Evolutionary conservation across 2,329 filamentous ascomycete genomes (phyloP).

Genomic region (Cladosporium austrohemisphaericum): DNA sequence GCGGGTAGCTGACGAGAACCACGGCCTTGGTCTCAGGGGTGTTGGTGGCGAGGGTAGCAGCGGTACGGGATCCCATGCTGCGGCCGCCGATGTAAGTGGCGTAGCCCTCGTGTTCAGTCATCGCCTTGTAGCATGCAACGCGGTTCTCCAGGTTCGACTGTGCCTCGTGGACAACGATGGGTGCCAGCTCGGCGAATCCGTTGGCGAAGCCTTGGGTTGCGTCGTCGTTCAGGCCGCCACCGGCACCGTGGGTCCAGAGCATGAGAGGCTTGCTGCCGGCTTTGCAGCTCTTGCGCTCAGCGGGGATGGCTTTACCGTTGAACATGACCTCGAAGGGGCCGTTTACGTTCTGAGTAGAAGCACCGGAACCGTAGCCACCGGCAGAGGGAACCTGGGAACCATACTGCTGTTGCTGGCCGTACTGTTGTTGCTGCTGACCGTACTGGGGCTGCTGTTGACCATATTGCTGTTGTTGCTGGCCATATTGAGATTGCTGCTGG

Average conservation of each 20-base stretch:
- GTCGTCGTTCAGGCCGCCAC: conserved; percentile 38
- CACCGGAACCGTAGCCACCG: not conserved
- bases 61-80: conserved; percentile 45
- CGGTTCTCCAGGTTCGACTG: conserved; percentile 39
- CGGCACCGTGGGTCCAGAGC: conserved; percentile 46
- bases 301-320: conserved; percentile 18
- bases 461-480: conserved; percentile 1
- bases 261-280: conserved; percentile 21
- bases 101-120: conserved; percentile 28
- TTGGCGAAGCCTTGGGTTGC: conserved; percentile 39
- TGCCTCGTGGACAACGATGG: conserved; percentile 39
- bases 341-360: conserved; percentile 4
- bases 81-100: conserved; percentile 36
- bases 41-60: conserved; percentile 36
- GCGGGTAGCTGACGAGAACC: conserved; percentile 41
- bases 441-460: not conserved
- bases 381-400: not conserved
- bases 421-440: conserved; percentile 5
- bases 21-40: conserved; percentile 23
- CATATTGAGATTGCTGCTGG: conserved; percentile 5
- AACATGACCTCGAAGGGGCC: conserved; percentile 10
- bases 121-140: conserved; percentile 36
- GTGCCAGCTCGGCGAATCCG: conserved; percentile 30
- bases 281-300: conserved; percentile 13
- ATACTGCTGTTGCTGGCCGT: not conserved